A percentile compares a stretch with the other conserved stretches of the same genome.
phyloP scores from a whole-genome alignment of 2,329 filamentous ascomycete species.

The Cryphonectria carpinicola region DNA sequence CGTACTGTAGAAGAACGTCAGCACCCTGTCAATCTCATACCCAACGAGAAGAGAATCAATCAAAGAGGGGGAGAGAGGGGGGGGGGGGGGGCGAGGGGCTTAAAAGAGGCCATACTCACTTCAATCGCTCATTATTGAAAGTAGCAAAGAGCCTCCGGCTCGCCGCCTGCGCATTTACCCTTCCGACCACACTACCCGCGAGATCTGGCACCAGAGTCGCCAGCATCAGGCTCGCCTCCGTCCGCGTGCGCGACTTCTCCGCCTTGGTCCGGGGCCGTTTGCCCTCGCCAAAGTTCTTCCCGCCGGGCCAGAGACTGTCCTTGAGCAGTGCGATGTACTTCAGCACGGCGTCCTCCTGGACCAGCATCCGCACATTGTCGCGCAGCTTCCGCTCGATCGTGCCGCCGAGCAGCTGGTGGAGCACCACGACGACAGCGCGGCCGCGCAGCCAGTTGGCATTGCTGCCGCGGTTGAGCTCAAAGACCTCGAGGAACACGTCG shows the following conservation, averaged over 20 bases:
- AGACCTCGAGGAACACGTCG: constrained; percentile 94
- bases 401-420: constrained; percentile 93
- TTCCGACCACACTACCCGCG: constrained; percentile 89
- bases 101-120: constrained; percentile 61
- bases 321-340: constrained; percentile 75
- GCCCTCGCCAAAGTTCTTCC: constrained; percentile 43
- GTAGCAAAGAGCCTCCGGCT: constrained; percentile 87
- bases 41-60: neutral
- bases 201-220: constrained; percentile 89
- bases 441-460: constrained; percentile 99
- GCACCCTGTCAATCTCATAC: neutral
- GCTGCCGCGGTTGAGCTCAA: constrained; percentile 91
- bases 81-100: neutral
- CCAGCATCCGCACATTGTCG: constrained; percentile 74
- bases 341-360: constrained; percentile 78
- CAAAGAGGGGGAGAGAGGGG: neutral
- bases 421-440: constrained; percentile 90
- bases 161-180: constrained; percentile 87
- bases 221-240: constrained; percentile 86
- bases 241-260: constrained; percentile 80
- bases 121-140: constrained; percentile 87
- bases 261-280: constrained; percentile 62
- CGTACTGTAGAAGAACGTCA: constrained; percentile 46
- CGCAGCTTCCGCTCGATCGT: constrained; percentile 96
- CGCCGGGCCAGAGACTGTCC: constrained; percentile 82